These are phyloP conservation scores for Dactylellina leptospora DNA, from an alignment of 2,329 filamentous ascomycete species.

Conservation along the genomic window DNA sequence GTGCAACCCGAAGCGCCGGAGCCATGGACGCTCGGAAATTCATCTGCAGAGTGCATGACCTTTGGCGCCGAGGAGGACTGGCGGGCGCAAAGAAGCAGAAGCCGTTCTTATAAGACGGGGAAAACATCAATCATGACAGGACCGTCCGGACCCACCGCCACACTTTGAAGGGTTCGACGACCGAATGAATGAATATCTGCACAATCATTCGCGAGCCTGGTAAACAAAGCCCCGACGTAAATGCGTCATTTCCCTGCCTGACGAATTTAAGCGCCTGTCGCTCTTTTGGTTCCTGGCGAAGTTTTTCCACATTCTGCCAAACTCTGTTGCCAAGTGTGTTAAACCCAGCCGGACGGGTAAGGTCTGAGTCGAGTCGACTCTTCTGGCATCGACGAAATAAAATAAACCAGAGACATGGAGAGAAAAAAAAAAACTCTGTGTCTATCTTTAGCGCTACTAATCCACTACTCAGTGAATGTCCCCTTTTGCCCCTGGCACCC, in stretches of 20 bases:
- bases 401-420: neutral
- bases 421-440: neutral
- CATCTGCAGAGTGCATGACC: conserved; percentile 11
- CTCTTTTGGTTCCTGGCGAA: conserved; percentile 38
- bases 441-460: conserved; percentile 47
- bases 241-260: conserved; percentile 43
- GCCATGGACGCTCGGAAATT: conserved; percentile 27
- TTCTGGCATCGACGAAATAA: conserved; percentile 11
- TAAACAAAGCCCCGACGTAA: conserved; percentile 3
- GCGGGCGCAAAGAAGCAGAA: too few relatives aligned
- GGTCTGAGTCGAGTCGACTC: conserved; percentile 28
- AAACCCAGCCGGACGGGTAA: conserved; percentile 48
- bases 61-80: conserved; percentile 28
- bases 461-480: conserved; percentile 2
- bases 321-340: conserved; percentile 35
- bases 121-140: conserved; percentile 19
- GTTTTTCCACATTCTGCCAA: conserved; percentile 40
- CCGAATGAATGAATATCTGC: too few relatives aligned
- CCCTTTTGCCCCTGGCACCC: conserved; percentile 11
- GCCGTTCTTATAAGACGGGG: too few relatives aligned
- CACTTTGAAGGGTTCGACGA: conserved; percentile 6
- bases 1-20: conserved; percentile 26
- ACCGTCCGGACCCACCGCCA: conserved; percentile 10
- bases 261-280: conserved; percentile 29
- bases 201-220: neutral